phyloP scores from a whole-genome alignment of 352 stramenopile species.

The Globisporangium splendens region DNA sequence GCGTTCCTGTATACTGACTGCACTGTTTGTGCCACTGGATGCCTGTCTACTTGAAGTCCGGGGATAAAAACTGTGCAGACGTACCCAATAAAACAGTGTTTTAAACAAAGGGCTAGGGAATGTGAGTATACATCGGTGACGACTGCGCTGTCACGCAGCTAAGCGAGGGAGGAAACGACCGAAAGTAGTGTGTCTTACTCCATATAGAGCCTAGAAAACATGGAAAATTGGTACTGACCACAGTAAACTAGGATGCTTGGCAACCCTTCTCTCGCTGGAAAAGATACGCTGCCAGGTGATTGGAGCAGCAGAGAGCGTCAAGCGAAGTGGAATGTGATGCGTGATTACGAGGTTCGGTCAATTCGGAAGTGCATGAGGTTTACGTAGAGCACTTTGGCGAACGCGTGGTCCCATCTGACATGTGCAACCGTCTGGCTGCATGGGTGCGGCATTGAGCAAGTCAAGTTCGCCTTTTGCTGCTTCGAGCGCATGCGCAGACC shows the following conservation, averaged over 20 bases:
- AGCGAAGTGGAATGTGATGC: background rate
- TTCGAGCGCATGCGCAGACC: too few relatives aligned
- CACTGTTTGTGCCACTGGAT: background rate
- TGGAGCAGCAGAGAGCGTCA: background rate
- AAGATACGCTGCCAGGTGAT: background rate
- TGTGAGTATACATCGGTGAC: slow-evolving; percentile 7
- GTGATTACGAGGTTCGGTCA: background rate
- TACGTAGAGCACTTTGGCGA: too few relatives aligned
- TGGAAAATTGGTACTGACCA: background rate
- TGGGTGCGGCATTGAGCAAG: too few relatives aligned
- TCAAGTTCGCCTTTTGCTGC: too few relatives aligned
- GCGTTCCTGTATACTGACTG: background rate
- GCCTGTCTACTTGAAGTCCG: slow-evolving; percentile 15
- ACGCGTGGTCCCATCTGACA: too few relatives aligned
- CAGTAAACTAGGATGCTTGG: background rate
- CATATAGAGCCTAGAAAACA: background rate
- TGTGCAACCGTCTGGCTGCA: too few relatives aligned
- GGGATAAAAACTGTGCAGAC: slow-evolving; percentile 7
- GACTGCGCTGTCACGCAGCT: slow-evolving; percentile 5
- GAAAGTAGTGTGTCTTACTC: background rate
- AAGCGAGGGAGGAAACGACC: background rate
- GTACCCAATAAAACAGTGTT: slow-evolving; percentile 12
- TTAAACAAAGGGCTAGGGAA: slow-evolving; percentile 9
- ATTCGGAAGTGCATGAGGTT: too few relatives aligned
- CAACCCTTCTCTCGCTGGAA: background rate